Percentiles rank a stretch among this genome's conserved stretches.
Conservation (phyloP, 306 rosid genomes). For the Castanospermum australe region DNA sequence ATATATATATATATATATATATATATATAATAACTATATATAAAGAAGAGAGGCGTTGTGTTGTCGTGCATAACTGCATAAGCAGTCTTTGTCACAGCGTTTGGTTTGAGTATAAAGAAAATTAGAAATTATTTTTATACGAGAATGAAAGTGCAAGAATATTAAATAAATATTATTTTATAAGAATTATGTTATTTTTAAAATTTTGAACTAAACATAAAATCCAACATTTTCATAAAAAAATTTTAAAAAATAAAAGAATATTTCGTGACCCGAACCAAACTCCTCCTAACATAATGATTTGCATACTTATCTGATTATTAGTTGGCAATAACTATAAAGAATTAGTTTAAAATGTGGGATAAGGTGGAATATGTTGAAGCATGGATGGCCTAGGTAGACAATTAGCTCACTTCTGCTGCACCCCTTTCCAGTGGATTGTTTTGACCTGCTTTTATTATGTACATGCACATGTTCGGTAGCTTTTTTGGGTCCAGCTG, state of each 20-base stretch:
- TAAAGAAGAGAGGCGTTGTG: background rate
- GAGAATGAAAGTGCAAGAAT: no score
- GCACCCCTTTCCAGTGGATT: background rate
- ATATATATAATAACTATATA: no score
- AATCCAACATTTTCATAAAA: no score
- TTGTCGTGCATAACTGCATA: no score
- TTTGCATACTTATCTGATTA: background rate
- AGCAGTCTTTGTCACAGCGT: no score
- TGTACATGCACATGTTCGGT: conserved; percentile 4
- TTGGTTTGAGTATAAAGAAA: no score
- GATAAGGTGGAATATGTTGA: background rate
- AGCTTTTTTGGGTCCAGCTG: background rate
- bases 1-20: background rate
- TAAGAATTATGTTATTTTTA: no score
- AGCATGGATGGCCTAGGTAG: conserved; percentile 16
- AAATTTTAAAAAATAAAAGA: no score
- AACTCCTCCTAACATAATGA: background rate
- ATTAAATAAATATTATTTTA: no score
- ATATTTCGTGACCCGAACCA: no score
- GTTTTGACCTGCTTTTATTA: background rate
- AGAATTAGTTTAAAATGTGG: background rate
- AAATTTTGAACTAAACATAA: no score
- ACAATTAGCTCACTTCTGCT: background rate
- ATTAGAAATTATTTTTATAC: no score
- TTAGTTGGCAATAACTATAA: conserved; percentile 14